Base-by-base conservation (phyloP, 2,329 filamentous ascomycete genomes). In the Dichotomopilus funicola region DNA sequence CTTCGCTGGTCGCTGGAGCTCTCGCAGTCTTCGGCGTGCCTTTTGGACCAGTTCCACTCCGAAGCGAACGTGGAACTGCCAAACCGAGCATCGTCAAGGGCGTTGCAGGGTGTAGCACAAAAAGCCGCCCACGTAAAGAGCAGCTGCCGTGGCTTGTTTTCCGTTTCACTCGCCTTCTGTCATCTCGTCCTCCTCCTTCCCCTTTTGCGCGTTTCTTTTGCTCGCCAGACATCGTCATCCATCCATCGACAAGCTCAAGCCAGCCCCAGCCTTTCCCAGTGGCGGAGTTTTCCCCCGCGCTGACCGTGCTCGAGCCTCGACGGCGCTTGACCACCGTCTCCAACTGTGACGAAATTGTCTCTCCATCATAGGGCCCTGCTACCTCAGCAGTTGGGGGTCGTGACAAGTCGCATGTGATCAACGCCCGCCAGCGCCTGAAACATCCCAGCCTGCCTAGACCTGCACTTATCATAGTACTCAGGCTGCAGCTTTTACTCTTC, bases 391-490 rank as follows among this genome's bases (percentile, higher is more conserved):
- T 27, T 27, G 42, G 43, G 12, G 36, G 35, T 49, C 37, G 43
- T 33, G 31, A 47, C 33, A 35, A 27, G 36, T 33, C 41, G 31
- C 53, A 55, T 55, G 53, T 55, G 53, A 56, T 56, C 44, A 31
- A 47, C 4, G 42, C 42, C 38, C 48, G 31, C 48, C 33, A 6
- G 31, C 11, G 48, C 53, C 42, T 36, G 9, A 46, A 35, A 48
- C 38, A 49, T 12, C 19, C n/a, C 27, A 10, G 41, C 42, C 7
- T n/a, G 19, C n/a, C 35, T 38, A 13, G 34, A 19, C 38, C 19
- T n/a, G 6, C 6, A n/a, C 27, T 13, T 44, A 13, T 49, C 13
- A 33, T 31, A 13, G 36, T 53, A 35, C 27, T 46, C 31, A 6
- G 43, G 19, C 9, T 10, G 33, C 43, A 7, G 45, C 31, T 12